Base-by-base conservation (phyloP, 805 yeast genomes). In the Kluyveromyces dobzhanskii region DNA sequence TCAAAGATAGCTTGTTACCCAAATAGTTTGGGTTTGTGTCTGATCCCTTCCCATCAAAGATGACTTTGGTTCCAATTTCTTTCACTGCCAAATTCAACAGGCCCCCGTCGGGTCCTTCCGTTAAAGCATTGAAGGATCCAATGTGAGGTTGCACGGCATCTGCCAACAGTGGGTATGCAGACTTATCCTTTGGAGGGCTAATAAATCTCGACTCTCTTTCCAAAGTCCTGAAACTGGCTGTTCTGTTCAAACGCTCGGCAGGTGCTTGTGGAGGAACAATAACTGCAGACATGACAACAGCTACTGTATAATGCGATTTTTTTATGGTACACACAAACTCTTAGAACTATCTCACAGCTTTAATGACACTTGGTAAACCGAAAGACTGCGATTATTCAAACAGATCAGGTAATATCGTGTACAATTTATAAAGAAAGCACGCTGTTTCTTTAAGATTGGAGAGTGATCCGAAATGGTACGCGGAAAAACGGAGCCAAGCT, bases 141-240 rank as follows among this genome's bases (percentile, higher is more conserved):
- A 92, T 75, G 60, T 92, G 98, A 4, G 98, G 98, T 41, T 78
- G 77, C 30, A 92, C 92, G 12, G 98, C 97, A 46, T 86, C 95
- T 42, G 75, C 74, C 27, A 92, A 71, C 30, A 87, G 64, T 12
- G 96, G 95, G 53, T 67, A 90, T 6, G 85, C 85, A 23, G 85
- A 71, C 58, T 82, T 75, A 54, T 85, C 95, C 64, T 76, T 80
- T 37, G 97, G 94, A 34, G 98, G 98, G 57, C 85, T 78, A 51
- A 75, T 73, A 66, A 86, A 92, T 50, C 94, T 74, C 44, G 71
- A 59, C 57, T 90, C 97, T 53, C 95, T 78, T 61, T 87, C 95
- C 51, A 92, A 69, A 32, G 99, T 92, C 58, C 60, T 64, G 54
- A 69, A 69, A 41, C 65, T 61, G 18, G 71, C 71, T 11, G 70